phyloP scores from a whole-genome alignment of 768 basidiomycete species.

The Lactarius sanguifluus region DNA sequence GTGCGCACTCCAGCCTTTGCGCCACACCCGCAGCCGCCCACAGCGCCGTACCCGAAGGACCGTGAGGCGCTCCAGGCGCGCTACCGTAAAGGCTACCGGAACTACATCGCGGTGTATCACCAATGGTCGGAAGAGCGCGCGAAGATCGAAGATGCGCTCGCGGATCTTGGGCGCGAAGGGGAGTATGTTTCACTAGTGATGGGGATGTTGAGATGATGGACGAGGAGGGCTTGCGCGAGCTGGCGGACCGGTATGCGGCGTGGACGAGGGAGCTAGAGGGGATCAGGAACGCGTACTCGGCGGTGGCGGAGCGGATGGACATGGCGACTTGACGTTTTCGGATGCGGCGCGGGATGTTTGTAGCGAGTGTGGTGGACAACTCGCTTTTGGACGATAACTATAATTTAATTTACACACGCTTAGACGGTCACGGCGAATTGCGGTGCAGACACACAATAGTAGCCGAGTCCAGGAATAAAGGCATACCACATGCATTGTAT shows the following conservation, averaged over 20 bases:
- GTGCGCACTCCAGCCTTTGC: slow-evolving; percentile 17
- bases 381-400: slow-evolving; percentile 14
- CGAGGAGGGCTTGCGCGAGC: slow-evolving; percentile 47
- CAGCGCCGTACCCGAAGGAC: slow-evolving; percentile 45
- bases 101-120: slow-evolving; percentile 50
- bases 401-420: slow-evolving; percentile 12
- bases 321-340: slow-evolving; percentile 7
- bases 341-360: not conserved
- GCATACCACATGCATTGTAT: slow-evolving; percentile 4
- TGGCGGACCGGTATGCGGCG: slow-evolving; percentile 46
- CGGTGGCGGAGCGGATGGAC: slow-evolving; percentile 31
- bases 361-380: not conserved
- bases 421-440: not conserved
- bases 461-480: not conserved
- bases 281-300: slow-evolving; percentile 45
- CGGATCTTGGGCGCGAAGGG: slow-evolving; percentile 39
- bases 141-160: slow-evolving; percentile 54
- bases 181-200: slow-evolving; percentile 44
- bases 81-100: slow-evolving; percentile 52
- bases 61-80: slow-evolving; percentile 51
- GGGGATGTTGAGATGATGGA: slow-evolving; percentile 49
- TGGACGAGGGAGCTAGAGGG: slow-evolving; percentile 54
- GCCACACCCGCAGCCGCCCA: slow-evolving; percentile 17
- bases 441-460: not conserved
- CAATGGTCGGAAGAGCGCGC: slow-evolving; percentile 50